These are phyloP conservation scores for Phytophthora multivora DNA, from an alignment of 352 stramenopile genomes.

Conservation along the genomic window DNA sequence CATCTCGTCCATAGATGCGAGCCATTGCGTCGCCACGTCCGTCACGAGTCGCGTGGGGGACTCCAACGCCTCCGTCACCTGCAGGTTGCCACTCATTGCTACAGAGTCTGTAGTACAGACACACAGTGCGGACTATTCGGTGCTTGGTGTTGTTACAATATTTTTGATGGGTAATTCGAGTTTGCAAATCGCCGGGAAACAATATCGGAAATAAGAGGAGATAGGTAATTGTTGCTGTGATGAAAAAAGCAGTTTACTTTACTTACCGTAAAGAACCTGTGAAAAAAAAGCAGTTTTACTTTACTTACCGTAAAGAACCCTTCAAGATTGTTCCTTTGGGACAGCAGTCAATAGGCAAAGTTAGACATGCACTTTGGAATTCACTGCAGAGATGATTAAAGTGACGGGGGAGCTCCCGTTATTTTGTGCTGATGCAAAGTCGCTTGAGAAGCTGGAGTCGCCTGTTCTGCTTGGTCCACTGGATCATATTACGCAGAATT, in stretches of 20 bases:
- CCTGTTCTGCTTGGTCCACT: constrained; percentile 23
- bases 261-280: too few relatives aligned
- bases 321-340: constrained; percentile 3
- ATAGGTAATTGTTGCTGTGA: background rate
- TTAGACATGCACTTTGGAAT: constrained; percentile 1
- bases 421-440: constrained; percentile 1
- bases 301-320: background rate
- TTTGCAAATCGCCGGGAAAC: constrained; percentile 9
- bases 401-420: background rate
- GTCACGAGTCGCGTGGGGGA: constrained; percentile 32
- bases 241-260: background rate
- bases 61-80: constrained; percentile 21
- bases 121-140: constrained; percentile 1
- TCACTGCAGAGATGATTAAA: background rate
- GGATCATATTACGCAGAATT: constrained; percentile 23
- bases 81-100: constrained; percentile 10
- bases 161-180: constrained; percentile 22
- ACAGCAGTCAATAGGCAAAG: background rate
- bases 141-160: constrained; percentile 14
- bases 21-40: constrained; percentile 28
- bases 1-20: constrained; percentile 32
- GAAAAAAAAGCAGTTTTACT: too few relatives aligned
- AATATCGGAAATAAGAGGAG: constrained; percentile 11
- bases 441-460: too few relatives aligned
- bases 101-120: too few relatives aligned